Evolutionary conservation across 2,329 filamentous ascomycete genomes (phyloP).

Genomic region (Alternaria triticimaculans): DNA sequence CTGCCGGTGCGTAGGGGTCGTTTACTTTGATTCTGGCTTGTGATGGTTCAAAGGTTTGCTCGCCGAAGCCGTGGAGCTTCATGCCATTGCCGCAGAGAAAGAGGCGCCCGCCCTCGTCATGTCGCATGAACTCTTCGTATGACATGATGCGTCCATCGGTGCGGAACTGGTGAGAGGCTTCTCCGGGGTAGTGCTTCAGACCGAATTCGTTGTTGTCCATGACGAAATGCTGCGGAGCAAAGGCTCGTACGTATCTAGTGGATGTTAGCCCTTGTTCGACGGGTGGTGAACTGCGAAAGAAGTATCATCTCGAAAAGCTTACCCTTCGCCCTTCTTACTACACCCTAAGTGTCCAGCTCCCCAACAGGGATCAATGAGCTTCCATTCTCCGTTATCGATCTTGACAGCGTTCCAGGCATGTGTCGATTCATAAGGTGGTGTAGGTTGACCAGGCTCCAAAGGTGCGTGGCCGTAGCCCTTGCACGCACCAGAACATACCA

Average conservation of each 20-base stretch:
- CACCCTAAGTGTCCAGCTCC: conserved; percentile 74
- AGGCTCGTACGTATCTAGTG: conserved; percentile 67
- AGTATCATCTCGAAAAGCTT: conserved; percentile 53
- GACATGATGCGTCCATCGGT: conserved; percentile 69
- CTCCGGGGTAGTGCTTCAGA: conserved; percentile 75
- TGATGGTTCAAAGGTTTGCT: conserved; percentile 67
- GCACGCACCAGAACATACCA: conserved; percentile 78
- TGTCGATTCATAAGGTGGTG: conserved; percentile 68
- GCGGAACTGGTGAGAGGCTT: conserved; percentile 74
- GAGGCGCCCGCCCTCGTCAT: conserved; percentile 56
- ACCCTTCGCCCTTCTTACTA: conserved; percentile 50
- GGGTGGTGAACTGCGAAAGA: no score
- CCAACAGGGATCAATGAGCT: conserved; percentile 92
- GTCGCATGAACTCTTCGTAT: conserved; percentile 85
- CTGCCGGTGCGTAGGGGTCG: conserved; percentile 50
- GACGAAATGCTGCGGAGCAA: conserved; percentile 65
- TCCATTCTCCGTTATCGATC: conserved; percentile 88
- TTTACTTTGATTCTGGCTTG: conserved; percentile 66
- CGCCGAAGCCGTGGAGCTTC: conserved; percentile 58
- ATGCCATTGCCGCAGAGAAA: conserved; percentile 39
- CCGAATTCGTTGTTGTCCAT: conserved; percentile 82
- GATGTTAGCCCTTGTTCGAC: not conserved
- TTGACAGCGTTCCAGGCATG: conserved; percentile 95
- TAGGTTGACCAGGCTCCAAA: conserved; percentile 66
- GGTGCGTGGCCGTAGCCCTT: conserved; percentile 81